Evolutionary conservation across 352 stramenopile species (phyloP).

Genomic region (Phytophthora syringae): DNA sequence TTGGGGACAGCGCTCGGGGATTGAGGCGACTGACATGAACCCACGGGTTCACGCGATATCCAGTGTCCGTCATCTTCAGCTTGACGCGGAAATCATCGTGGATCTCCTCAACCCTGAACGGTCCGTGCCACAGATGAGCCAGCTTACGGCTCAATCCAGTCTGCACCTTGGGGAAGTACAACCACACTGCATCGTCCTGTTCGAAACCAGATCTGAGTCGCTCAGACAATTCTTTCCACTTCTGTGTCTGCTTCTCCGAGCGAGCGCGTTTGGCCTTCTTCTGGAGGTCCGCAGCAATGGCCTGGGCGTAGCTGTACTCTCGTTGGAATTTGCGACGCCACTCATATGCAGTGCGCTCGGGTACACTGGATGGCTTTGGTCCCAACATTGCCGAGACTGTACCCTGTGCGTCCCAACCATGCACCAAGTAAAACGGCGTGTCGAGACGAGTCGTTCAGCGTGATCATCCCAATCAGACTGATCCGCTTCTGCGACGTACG

Average conservation of each 20-base stretch:
- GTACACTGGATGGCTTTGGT: background rate
- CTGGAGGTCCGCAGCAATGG: constrained; percentile 8
- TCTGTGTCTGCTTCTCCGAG: background rate
- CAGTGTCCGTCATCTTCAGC: background rate
- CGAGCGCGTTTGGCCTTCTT: constrained; percentile 4
- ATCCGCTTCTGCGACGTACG: constrained; percentile 3
- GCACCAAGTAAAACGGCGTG: constrained; percentile 13
- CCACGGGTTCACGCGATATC: constrained; percentile 1
- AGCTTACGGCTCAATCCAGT: background rate
- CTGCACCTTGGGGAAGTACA: background rate
- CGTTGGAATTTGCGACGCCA: constrained; percentile 9
- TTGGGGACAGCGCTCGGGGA: background rate
- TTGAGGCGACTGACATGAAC: background rate
- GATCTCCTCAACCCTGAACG: background rate
- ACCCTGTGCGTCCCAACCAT: constrained; percentile 6
- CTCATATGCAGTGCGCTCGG: constrained; percentile 6
- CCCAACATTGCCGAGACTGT: constrained; percentile 5
- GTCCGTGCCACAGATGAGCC: background rate
- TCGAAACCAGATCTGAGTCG: background rate
- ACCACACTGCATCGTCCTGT: background rate
- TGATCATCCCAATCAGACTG: constrained; percentile 19
- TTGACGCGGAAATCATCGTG: background rate
- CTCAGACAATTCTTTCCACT: background rate
- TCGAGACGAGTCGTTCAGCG: constrained; percentile 17
- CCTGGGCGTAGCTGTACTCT: constrained; percentile 6